A percentile compares a stretch with the other conserved stretches of the same genome.
Conservation (phyloP, 2,329 filamentous ascomycete species). For the Fusarium denticulatum region DNA sequence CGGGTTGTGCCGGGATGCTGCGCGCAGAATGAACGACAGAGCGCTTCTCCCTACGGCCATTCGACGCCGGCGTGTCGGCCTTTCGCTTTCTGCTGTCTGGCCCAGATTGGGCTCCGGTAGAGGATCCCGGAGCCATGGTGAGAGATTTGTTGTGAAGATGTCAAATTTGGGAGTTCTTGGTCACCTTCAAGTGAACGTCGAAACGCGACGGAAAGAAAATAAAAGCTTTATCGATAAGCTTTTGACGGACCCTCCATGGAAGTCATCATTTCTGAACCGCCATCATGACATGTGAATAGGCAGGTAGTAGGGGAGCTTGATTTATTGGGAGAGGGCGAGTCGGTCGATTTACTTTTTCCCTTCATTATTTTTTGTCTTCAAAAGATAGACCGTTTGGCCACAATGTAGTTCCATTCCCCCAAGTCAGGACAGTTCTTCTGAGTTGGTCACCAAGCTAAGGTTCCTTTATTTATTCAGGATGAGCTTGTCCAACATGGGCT, state of each 20-base stretch:
- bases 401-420: too few species aligned
- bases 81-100: constrained; percentile 44
- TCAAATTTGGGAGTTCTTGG: constrained; percentile 3
- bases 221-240: constrained; percentile 46
- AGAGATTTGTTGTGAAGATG: constrained; percentile 7
- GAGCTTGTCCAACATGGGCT: neutral
- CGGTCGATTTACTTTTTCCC: neutral
- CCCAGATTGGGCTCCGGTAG: constrained; percentile 40
- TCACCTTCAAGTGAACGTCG: neutral
- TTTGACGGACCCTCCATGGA: neutral
- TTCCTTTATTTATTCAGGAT: neutral
- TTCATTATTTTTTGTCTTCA: neutral
- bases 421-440: neutral
- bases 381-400: neutral
- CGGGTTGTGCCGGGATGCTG: constrained; percentile 60
- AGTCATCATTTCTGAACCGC: neutral
- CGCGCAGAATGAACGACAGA: constrained; percentile 59
- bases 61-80: constrained; percentile 28
- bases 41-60: constrained; percentile 53
- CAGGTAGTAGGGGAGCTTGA: neutral
- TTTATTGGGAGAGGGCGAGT: neutral
- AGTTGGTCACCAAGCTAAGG: neutral
- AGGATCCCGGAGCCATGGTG: constrained; percentile 43
- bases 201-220: constrained; percentile 29
- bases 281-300: neutral